phyloP scores from a whole-genome alignment of 108 stramenopile species.

The Nitzschia inconspicua region DNA sequence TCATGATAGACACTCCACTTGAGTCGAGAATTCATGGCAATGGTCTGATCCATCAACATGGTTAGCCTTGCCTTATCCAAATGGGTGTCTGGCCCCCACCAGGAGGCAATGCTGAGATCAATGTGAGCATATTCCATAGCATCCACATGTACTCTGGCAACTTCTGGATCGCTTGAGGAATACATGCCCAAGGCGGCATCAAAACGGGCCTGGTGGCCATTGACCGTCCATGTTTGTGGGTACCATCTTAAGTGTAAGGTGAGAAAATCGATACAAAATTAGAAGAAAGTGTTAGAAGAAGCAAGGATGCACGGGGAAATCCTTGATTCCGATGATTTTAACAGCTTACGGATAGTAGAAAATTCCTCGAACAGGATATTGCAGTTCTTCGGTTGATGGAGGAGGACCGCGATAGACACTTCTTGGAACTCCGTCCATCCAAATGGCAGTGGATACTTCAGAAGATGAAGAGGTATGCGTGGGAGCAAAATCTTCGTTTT shows the following conservation, averaged over 20 bases:
- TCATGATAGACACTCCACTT: constrained; percentile 10
- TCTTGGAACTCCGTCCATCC: constrained; percentile 11
- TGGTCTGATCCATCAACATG: constrained; percentile 6
- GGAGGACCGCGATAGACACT: neutral
- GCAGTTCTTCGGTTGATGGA: neutral
- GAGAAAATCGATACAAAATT: no score
- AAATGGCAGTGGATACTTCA: no score
- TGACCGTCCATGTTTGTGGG: constrained; percentile 10
- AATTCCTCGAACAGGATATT: constrained; percentile 12
- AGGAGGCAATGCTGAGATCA: constrained; percentile 16
- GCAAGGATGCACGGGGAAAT: no score
- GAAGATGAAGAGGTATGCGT: no score
- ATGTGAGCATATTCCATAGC: constrained; percentile 19
- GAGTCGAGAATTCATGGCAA: neutral
- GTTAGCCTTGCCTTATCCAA: constrained; percentile 18
- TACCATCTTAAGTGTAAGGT: constrained; percentile 12
- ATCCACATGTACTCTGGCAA: constrained; percentile 8
- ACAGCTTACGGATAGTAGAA: constrained; percentile 17
- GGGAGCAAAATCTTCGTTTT: neutral
- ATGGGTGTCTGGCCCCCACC: constrained; percentile 10
- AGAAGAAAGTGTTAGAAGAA: no score
- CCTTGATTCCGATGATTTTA: no score
- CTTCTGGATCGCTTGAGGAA: constrained; percentile 4
- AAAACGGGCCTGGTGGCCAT: neutral
- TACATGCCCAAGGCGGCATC: constrained; percentile 7